A percentile compares a stretch with the other conserved stretches of the same genome.
Evolutionary conservation across 176 grass and related monocot genomes (phyloP).

Genomic region (Ensete glaucum): DNA sequence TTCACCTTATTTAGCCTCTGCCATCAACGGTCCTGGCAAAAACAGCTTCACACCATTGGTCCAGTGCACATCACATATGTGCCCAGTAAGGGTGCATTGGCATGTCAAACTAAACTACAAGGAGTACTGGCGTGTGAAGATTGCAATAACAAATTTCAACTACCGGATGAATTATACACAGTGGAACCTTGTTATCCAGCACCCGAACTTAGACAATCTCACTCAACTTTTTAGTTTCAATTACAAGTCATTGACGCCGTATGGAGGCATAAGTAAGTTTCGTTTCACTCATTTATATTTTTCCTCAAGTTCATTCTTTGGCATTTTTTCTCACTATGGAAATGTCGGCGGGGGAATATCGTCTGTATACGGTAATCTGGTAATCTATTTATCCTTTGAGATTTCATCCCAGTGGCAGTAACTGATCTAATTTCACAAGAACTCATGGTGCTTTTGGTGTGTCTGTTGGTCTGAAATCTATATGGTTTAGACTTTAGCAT

Average conservation of each 20-base stretch:
- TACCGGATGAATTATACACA: constrained; percentile 18
- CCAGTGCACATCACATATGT: constrained; percentile 16
- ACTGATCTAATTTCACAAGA: no score
- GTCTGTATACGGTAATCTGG: no score
- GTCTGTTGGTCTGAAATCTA: background rate
- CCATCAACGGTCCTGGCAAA: background rate
- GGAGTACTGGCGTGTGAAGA: constrained; percentile 13
- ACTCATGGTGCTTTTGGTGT: no score
- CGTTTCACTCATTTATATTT: background rate
- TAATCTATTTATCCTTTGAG: no score
- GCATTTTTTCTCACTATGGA: no score
- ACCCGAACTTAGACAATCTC: constrained; percentile 7
- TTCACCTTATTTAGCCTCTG: constrained; percentile 19
- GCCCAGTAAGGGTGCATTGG: constrained; percentile 16
- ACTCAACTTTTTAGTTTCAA: constrained; percentile 11
- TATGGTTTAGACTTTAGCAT: background rate
- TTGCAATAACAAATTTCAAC: constrained; percentile 16
- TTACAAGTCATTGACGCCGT: constrained; percentile 7
- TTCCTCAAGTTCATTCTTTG: background rate
- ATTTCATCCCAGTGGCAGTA: no score
- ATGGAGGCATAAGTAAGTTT: constrained; percentile 15
- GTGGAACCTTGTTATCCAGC: constrained; percentile 15
- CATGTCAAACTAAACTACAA: constrained; percentile 16
- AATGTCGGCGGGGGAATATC: no score
- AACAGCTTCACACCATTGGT: background rate